Evolutionary conservation across 2,329 filamentous ascomycete genomes (phyloP).

Genomic region (Pyrenophora seminiperda): DNA sequence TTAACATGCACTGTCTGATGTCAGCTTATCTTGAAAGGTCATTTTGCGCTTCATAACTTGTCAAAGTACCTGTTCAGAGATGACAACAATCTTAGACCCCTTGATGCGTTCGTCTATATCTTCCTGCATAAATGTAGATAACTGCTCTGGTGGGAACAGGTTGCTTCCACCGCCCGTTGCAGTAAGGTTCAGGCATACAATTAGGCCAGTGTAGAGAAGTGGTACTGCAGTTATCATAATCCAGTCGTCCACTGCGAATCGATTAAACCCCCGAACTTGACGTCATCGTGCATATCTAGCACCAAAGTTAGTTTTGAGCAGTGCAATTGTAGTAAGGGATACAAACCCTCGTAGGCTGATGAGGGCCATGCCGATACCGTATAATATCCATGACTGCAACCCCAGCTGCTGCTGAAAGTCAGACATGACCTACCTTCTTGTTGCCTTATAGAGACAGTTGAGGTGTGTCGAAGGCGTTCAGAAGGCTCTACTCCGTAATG

Average conservation of each 20-base stretch:
- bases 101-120: slow-evolving; percentile 52
- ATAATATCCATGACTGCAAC: slow-evolving; percentile 37
- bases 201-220: slow-evolving; percentile 49
- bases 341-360: slow-evolving; percentile 38
- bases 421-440: neutral
- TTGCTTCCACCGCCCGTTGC: slow-evolving; percentile 52
- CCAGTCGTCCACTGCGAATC: slow-evolving; percentile 38
- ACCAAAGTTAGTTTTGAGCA: neutral
- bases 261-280: slow-evolving; percentile 26
- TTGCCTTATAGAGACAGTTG: neutral
- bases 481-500: neutral
- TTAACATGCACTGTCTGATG: slow-evolving; percentile 65
- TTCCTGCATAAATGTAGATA: slow-evolving; percentile 42
- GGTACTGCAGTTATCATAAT: slow-evolving; percentile 36
- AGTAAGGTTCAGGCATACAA: slow-evolving; percentile 52
- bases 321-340: neutral
- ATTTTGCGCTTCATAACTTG: neutral
- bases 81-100: slow-evolving; percentile 53
- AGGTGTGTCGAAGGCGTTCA: neutral
- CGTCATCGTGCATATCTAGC: slow-evolving; percentile 35
- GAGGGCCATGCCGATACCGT: slow-evolving; percentile 36
- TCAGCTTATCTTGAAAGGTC: slow-evolving; percentile 8
- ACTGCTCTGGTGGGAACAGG: slow-evolving; percentile 48
- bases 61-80: slow-evolving; percentile 50
- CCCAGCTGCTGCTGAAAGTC: slow-evolving; percentile 28